Conservation (phyloP, 768 basidiomycete species). For the Pleurotus tuber-regium region DNA sequence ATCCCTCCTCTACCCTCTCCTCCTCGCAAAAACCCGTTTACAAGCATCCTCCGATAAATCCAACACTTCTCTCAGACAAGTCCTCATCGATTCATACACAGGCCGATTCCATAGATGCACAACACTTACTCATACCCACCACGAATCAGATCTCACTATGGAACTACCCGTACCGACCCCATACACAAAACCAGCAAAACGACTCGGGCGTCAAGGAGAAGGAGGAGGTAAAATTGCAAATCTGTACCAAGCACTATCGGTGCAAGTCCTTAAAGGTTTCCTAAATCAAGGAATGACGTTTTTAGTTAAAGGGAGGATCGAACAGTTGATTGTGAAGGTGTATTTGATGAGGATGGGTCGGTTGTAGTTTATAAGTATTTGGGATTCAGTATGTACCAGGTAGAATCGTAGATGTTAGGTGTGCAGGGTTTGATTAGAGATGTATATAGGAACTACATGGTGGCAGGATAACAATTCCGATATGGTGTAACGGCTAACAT, state of each 20-base stretch:
- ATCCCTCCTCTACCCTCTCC: slow-evolving; percentile 51
- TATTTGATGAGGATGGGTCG: slow-evolving; percentile 13
- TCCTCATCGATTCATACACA: slow-evolving; percentile 33
- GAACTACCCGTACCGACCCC: not conserved
- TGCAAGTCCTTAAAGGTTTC: slow-evolving; percentile 52
- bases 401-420: too few species aligned
- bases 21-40: slow-evolving; percentile 56
- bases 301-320: slow-evolving; percentile 47
- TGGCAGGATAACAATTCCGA: too few species aligned
- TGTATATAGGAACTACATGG: too few species aligned
- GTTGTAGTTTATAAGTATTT: too few species aligned
- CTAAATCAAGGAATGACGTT: slow-evolving; percentile 58
- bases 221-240: slow-evolving; percentile 29
- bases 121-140: not conserved
- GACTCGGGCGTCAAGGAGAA: slow-evolving; percentile 9
- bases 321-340: slow-evolving; percentile 20
- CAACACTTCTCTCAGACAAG: slow-evolving; percentile 30
- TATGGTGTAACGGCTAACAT: slow-evolving; percentile 67
- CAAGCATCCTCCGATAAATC: slow-evolving; percentile 41
- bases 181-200: slow-evolving; percentile 9
- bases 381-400: too few species aligned
- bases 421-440: too few species aligned
- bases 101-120: slow-evolving; percentile 15
- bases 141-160: slow-evolving; percentile 9
- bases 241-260: slow-evolving; percentile 52